phyloP scores from a whole-genome alignment of 2,329 filamentous ascomycete genomes.

The Incumbomyces lentus region DNA sequence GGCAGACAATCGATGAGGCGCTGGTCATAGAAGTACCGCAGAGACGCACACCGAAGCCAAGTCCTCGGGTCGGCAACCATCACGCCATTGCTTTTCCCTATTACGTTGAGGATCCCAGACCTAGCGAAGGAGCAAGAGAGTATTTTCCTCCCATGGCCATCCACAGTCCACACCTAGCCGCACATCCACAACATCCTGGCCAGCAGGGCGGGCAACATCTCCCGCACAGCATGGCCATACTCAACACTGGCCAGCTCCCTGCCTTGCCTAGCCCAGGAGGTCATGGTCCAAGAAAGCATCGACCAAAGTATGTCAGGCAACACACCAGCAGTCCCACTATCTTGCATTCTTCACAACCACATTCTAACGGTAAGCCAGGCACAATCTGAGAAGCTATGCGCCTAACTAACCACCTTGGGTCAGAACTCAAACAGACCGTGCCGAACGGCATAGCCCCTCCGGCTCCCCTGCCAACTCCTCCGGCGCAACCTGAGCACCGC shows the following conservation, averaged over 20 bases:
- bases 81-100: constrained; percentile 42
- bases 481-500: constrained; percentile 32
- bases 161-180: constrained; percentile 31
- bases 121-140: constrained; percentile 60
- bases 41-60: constrained; percentile 67
- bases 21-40: constrained; percentile 78
- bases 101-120: constrained; percentile 48
- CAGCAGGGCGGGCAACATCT: constrained; percentile 17
- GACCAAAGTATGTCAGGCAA: constrained; percentile 56
- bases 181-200: constrained; percentile 24
- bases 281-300: constrained; percentile 45
- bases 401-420: constrained; percentile 7
- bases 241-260: constrained; percentile 70
- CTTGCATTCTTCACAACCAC: constrained; percentile 39
- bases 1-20: constrained; percentile 80
- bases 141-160: constrained; percentile 69
- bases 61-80: constrained; percentile 50
- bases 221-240: constrained; percentile 63
- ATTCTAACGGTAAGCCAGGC: constrained; percentile 24
- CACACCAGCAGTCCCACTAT: constrained; percentile 75
- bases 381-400: constrained; percentile 16
- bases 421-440: constrained; percentile 31
- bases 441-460: constrained; percentile 28
- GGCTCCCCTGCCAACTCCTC: constrained; percentile 48
- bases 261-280: constrained; percentile 74